phyloP scores from a whole-genome alignment of 495 filamentous ascomycete genomes.

The Tuber brumale region DNA sequence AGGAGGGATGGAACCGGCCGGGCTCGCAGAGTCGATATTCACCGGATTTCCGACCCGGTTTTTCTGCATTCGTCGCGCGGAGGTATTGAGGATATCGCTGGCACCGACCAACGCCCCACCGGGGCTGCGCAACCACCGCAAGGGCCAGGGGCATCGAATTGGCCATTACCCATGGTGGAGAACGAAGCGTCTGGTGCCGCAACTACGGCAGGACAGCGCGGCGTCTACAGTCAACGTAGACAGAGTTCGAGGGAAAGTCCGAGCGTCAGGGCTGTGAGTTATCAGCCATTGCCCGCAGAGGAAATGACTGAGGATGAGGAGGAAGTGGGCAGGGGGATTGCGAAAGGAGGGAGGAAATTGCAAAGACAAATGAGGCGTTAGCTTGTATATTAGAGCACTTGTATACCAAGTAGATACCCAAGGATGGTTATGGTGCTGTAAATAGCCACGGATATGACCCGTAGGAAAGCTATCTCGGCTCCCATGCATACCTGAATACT shows the following conservation, averaged over 20 bases:
- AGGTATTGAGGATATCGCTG: neutral
- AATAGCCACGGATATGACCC: neutral
- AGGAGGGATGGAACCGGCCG: neutral
- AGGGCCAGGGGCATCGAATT: neutral
- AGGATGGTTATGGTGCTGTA: neutral
- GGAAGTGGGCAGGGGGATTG: neutral
- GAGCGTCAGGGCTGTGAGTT: neutral
- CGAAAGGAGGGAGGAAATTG: neutral
- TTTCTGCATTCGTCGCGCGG: neutral
- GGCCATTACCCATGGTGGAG: neutral
- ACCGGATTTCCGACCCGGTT: neutral
- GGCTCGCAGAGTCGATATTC: neutral
- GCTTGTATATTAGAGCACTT: neutral
- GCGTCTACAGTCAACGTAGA: neutral
- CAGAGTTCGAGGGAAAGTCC: slow-evolving; percentile 1
- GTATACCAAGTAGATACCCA: neutral
- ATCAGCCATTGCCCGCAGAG: neutral
- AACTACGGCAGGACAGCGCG: neutral
- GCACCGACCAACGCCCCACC: neutral
- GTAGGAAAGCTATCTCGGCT: neutral
- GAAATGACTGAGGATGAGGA: neutral
- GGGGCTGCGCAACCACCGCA: neutral
- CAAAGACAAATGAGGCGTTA: neutral
- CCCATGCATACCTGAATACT: neutral
- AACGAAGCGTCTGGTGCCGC: neutral